Evolutionary conservation across 2,329 filamentous ascomycete genomes (phyloP).

Genomic region (Rhexocercosporidium sp.): DNA sequence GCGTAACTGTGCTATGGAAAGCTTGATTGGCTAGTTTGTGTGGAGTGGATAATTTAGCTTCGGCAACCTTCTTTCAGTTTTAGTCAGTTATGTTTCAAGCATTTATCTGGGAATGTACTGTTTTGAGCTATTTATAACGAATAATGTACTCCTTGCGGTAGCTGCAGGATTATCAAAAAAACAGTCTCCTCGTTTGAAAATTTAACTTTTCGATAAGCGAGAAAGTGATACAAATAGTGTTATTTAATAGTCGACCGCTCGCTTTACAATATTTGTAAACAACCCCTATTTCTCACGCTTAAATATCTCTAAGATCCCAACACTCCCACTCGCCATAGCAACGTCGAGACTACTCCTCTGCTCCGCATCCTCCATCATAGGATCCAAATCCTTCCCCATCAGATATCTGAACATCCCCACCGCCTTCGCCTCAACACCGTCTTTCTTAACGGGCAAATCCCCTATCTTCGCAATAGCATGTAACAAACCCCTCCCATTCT

Average conservation of each 20-base stretch:
- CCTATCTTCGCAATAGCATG: conserved; percentile 23
- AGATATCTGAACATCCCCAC: conserved; percentile 22
- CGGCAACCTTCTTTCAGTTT: no score
- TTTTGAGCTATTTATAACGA: no score
- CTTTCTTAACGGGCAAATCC: neutral
- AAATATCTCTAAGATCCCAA: conserved; percentile 24
- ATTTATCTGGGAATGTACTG: no score
- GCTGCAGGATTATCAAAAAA: no score
- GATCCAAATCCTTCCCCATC: conserved; percentile 26
- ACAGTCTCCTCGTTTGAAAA: neutral
- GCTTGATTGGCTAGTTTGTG: no score
- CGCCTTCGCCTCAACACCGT: neutral
- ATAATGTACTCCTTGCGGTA: no score
- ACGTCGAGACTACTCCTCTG: conserved; percentile 29
- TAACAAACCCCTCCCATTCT: conserved; percentile 20
- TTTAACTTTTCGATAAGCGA: neutral
- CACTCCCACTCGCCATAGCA: conserved; percentile 21
- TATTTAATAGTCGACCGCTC: no score
- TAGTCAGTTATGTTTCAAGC: no score
- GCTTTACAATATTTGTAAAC: no score
- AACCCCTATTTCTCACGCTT: conserved; percentile 18
- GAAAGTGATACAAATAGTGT: neutral
- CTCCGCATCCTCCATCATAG: conserved; percentile 25
- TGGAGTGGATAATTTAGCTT: no score
- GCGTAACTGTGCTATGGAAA: no score